Evolutionary conservation across 805 yeast genomes (phyloP).

Genomic region (Cyberlindnera xishuangbannaensis): DNA sequence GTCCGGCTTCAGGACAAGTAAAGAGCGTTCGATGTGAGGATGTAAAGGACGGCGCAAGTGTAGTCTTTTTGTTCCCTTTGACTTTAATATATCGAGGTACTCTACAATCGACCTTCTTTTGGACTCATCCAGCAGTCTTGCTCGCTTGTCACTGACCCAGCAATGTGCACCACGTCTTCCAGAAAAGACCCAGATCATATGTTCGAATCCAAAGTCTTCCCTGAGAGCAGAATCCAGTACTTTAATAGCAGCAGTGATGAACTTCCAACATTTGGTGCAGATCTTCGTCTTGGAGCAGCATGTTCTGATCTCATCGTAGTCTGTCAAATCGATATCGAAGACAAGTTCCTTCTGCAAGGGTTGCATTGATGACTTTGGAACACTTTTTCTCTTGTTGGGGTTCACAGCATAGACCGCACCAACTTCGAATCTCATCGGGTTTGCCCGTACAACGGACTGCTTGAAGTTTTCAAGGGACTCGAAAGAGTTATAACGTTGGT

Average conservation of each 20-base stretch:
- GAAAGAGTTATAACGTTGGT: conserved; percentile 83
- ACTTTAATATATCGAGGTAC: conserved; percentile 71
- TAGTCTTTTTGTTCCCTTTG: conserved; percentile 43
- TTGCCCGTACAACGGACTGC: conserved; percentile 61
- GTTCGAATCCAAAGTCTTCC: conserved; percentile 85
- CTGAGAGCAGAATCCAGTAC: conserved; percentile 65
- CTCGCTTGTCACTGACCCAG: conserved; percentile 88
- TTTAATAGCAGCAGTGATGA: conserved; percentile 77
- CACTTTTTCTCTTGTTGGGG: conserved; percentile 77
- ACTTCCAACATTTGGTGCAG: conserved; percentile 90
- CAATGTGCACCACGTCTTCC: conserved; percentile 99
- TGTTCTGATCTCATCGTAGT: conserved; percentile 89
- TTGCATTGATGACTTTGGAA: conserved; percentile 71
- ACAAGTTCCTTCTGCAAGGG: conserved; percentile 85
- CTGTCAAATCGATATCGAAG: conserved; percentile 96
- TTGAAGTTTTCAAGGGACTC: conserved; percentile 65
- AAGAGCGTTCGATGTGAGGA: conserved; percentile 77
- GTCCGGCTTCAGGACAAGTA: conserved; percentile 55
- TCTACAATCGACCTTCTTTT: conserved; percentile 76
- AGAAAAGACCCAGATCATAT: conserved; percentile 90
- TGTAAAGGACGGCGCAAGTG: conserved; percentile 75
- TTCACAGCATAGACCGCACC: conserved; percentile 88
- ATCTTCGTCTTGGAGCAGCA: conserved; percentile 85
- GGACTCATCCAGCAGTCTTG: conserved; percentile 65
- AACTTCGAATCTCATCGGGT: conserved; percentile 89